Base-by-base conservation (phyloP, 2,329 filamentous ascomycete genomes). In the Ophiocordyceps robertsii region DNA sequence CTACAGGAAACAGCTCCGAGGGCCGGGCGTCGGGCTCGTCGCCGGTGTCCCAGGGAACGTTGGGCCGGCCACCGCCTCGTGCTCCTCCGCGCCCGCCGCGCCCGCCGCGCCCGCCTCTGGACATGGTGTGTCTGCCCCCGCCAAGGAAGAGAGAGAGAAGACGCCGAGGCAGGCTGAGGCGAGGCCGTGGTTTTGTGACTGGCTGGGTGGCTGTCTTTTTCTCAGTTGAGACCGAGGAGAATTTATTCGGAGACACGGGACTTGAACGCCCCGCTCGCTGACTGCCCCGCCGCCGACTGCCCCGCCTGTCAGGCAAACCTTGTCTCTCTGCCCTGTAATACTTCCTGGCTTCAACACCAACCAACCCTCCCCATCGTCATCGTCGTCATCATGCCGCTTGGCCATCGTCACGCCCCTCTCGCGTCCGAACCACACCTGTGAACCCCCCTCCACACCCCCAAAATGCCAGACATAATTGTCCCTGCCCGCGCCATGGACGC, bases 1-100 rank as follows among this genome's bases (percentile, higher is more conserved):
- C 46, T 56, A 75, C 73, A 0, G 75, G 74, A 46, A 78, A 78
- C 10, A 74, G 68, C 49, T 78, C 74, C n/a, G 71, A 72, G 7
- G 75, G 75, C 29, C 70, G 65, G 41, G 68, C 68, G 54, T 76
- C 72, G 9, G 72, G 68, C 48, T 77, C 74, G 48, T 75, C 71
- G 35, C 67, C 63, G 16, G 59, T 65, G 37, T 68, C 67, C 69
- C 73, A 77, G 0, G 73, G 68, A 43, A 74, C 63, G 27, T 66
- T 65, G 11, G 65, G 67, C 16, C 65, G 57, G 38, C 68, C 65
- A 38, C 62, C n/a, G n/a, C n/a, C 64, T 41, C 68, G 56, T n/a
- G 63, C 62, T 38, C 69, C 68, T 42, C 69, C 68, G 45, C 68
- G 63, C 35, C 64, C 68, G 39, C 69, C 69, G 40, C 68, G 63